Evolutionary conservation across 306 rosid genomes (phyloP), one percentile per base, ranked within the genome.

Genomic region (Gastrolobium bilobum): DNA sequence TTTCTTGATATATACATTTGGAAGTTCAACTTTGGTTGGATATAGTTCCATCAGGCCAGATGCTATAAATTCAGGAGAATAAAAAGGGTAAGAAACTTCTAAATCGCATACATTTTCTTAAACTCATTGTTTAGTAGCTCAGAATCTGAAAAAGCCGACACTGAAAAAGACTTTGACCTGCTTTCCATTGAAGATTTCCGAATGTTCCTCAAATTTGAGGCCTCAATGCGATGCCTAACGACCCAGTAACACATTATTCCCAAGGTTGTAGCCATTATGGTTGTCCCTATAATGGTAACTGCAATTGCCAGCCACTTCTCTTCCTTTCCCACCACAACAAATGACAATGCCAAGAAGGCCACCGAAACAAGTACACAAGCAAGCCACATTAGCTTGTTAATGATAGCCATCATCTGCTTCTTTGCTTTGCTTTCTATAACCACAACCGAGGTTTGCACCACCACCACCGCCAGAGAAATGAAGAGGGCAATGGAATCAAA

Each of bases 321-420:
- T 5, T 68, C 74, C 65, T 87, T 84, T 0, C 99, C 99, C 29
- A 96, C 99, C 14, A 96, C 99, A 2, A 96, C 87, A 70, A 96
- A 96, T 4, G 98, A 84, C 79, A 96, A 75, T 2, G 99, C 98
- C 87, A 96, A 82, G 53, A 91, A 96, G 1, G 99, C 96, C 67
- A 91, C 96, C 0, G 99, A 90, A 14, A 96, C 10, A 33, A 93
- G 91, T 29, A 89, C 96, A 67, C 99, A 96, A 48, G 98, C 98
- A 48, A 96, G 40, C 99, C 99, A 96, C 99, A 96, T 93, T 0
- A 96, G 88, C 91, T 96, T 96, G 94, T 96, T 96, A 9, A 96
- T 96, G 11, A 96, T 77, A 0, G 98, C 94, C 97, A 93, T 93
- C 99, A 96, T 90, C 63, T 96, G 99, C 92, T 91, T 96, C 96